Base-by-base conservation (phyloP, 495 filamentous ascomycete species). In the Lasiosphaeria ovina region DNA sequence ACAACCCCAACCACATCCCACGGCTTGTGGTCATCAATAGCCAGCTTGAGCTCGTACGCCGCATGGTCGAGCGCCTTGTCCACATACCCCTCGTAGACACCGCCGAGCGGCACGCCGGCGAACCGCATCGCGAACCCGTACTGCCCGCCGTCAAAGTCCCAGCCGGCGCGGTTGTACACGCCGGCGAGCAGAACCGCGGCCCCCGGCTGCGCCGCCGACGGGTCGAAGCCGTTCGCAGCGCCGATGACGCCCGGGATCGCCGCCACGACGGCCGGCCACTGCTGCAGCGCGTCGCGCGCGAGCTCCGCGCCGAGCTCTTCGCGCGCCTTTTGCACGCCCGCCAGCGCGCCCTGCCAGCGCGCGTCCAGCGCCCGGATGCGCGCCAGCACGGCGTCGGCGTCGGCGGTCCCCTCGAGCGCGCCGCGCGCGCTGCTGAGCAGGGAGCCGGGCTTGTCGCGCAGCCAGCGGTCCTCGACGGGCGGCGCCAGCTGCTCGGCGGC, bases 101-200 rank as follows among this genome's bases (percentile, higher is more conserved):
- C 62, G 8, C 62, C 62, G 4, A 58, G 53, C 17, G 62, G 57
- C 11, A 64, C 54, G 45, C 62, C 54, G 36, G 57, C 57, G 58
- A 60, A 55, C 45, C 62, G 62, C 38, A 64, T 61, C 54, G 54
- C 51, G 48, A 64, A 51, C 0, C 62, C 62, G 24, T 58, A 58
- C 56, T 58, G 44, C 5, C 11, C 33, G 11, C 56, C 56, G 34
- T 38, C 57, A 59, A 59, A 59, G 49, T 59, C 57, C 57, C 57
- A 59, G 47, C 57, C 47, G 1, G 47, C 32, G 3, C 57, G 45
- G 33, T 59, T 59, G 47, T 59, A 59, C 1, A 59, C 57, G 7
- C 47, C 47, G 7, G 31, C n/a, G 2, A 59, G 47, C 31, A 52
- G 57, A 48, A 59, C 47, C 8, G 47, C 47, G 24, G 40, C 47